A percentile compares a stretch with the other conserved stretches of the same genome.
phyloP scores from a whole-genome alignment of 345 rosid species.

The Eucalyptus regnans region DNA sequence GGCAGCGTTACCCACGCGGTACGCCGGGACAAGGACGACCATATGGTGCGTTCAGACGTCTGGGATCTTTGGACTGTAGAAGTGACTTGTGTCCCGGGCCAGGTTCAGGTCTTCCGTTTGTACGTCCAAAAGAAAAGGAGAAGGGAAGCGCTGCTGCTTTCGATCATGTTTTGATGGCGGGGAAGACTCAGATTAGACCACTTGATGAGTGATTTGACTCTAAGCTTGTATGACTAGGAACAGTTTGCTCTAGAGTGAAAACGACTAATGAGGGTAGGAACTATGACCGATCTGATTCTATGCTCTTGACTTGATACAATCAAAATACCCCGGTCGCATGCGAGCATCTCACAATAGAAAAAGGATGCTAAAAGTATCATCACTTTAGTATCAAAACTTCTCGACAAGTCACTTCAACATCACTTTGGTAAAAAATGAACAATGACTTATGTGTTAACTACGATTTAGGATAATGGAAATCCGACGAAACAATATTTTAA shows the following conservation, averaged over 20 bases:
- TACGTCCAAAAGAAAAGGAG: background rate
- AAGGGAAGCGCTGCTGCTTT: background rate
- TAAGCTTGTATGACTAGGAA: background rate
- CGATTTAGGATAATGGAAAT: no score
- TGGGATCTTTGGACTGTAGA: background rate
- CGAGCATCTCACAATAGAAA: background rate
- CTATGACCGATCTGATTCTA: background rate
- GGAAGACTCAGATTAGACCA: background rate
- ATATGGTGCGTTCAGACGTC: background rate
- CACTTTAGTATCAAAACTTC: no score
- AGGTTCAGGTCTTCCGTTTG: background rate
- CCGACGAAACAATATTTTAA: no score
- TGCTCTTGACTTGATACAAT: background rate
- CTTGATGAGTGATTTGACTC: background rate
- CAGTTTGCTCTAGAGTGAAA: background rate
- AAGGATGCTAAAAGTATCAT: rapidly evolving
- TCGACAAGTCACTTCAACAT: rapidly evolving
- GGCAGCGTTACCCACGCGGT: background rate
- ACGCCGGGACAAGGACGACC: background rate
- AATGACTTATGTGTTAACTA: no score
- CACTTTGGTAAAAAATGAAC: background rate
- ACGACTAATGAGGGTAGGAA: background rate
- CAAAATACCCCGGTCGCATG: rapidly evolving
- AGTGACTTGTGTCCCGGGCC: background rate
- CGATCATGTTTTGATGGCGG: background rate